Evolutionary conservation across 495 filamentous ascomycete genomes (phyloP).

Genomic region (Penicillium psychrofluorescens): DNA sequence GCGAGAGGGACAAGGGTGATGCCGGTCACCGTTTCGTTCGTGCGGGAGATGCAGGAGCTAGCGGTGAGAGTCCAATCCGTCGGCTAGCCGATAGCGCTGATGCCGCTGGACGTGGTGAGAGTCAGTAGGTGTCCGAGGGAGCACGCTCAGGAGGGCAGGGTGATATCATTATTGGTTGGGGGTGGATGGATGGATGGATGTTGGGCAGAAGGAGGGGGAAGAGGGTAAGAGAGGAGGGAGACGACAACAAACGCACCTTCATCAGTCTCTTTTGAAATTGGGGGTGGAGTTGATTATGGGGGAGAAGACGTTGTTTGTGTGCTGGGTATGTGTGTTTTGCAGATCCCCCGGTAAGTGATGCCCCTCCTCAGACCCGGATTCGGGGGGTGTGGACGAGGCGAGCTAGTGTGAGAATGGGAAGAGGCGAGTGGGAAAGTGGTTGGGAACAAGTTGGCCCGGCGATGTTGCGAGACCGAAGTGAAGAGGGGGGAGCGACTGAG

Average conservation of each 20-base stretch:
- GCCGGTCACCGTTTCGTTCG: slow-evolving; percentile 22
- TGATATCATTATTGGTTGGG: slow-evolving; percentile 19
- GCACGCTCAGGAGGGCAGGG: slow-evolving; percentile 2
- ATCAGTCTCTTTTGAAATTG: slow-evolving; percentile 24
- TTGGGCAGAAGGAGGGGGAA: not conserved
- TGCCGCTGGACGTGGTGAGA: slow-evolving; percentile 12
- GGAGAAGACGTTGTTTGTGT: slow-evolving; percentile 13
- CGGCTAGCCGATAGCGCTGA: slow-evolving; percentile 8
- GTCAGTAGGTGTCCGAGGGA: slow-evolving; percentile 3
- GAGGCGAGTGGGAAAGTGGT: not conserved
- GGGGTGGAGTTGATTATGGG: slow-evolving; percentile 1
- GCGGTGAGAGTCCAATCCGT: slow-evolving; percentile 12
- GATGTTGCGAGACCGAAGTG: slow-evolving; percentile 5
- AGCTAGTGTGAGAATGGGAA: not conserved
- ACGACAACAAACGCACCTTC: slow-evolving; percentile 19
- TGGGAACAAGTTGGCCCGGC: too few species aligned
- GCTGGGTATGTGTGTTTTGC: slow-evolving; percentile 11
- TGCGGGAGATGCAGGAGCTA: slow-evolving; percentile 12
- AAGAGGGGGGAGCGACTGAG: slow-evolving; percentile 5
- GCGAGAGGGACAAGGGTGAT: slow-evolving; percentile 17
- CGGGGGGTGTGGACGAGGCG: not conserved
- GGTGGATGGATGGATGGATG: not conserved
- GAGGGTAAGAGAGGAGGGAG: slow-evolving; percentile 1
- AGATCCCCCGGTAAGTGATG: slow-evolving; percentile 10
- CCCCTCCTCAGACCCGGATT: not conserved